phyloP scores from a whole-genome alignment of 129 eudicot genomes.

The Cynara cardunculus region DNA sequence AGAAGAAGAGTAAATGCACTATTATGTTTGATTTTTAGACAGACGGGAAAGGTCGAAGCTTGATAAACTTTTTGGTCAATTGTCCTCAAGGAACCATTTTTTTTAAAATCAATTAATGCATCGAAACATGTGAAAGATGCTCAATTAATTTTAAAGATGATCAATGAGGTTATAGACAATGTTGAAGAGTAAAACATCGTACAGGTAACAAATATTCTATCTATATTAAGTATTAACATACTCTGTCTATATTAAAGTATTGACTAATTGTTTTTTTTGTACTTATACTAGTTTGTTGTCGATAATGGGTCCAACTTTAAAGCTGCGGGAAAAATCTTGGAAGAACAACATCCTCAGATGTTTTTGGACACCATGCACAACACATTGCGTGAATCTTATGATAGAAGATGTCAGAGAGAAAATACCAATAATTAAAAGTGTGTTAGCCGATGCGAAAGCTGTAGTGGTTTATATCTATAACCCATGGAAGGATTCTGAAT shows the following conservation, averaged over 20 bases:
- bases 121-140: neutral
- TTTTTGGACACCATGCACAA: neutral
- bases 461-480: too few species aligned
- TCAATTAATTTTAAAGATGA: neutral
- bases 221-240: neutral
- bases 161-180: neutral
- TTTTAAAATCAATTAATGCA: neutral
- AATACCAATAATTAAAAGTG: too few species aligned
- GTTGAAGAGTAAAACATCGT: neutral
- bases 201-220: neutral
- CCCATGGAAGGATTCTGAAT: too few species aligned
- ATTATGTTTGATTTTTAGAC: too few species aligned
- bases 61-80: too few species aligned
- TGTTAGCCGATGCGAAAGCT: too few species aligned
- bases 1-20: too few species aligned
- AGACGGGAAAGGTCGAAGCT: too few species aligned
- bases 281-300: neutral
- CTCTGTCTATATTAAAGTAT: neutral
- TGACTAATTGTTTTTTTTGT: neutral
- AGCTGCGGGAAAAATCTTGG: neutral
- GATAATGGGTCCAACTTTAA: slow-evolving; percentile 5
- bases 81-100: too few species aligned
- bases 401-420: too few species aligned
- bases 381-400: too few species aligned
- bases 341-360: slow-evolving; percentile 9